phyloP scores from a whole-genome alignment of 768 basidiomycete genomes.

The Lactarius trivialis region DNA sequence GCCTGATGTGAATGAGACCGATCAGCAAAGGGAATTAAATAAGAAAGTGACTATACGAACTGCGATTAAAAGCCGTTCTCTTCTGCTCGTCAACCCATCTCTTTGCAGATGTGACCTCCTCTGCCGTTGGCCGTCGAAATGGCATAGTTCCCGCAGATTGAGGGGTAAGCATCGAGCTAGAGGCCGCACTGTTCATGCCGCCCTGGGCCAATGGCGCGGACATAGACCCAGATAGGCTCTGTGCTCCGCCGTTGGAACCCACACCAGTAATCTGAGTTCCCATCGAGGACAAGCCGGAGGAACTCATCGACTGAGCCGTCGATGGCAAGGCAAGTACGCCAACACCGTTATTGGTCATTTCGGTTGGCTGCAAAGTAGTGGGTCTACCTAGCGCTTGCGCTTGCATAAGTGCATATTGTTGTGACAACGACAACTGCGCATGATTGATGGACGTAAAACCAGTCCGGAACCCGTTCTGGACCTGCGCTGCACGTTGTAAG shows the following conservation, averaged over 20 bases:
- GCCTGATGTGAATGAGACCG: background rate
- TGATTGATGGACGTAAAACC: conserved; percentile 7
- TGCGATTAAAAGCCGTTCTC: background rate
- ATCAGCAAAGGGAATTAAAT: background rate
- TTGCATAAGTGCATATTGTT: background rate
- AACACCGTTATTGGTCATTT: background rate
- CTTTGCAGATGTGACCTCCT: background rate
- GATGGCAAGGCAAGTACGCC: background rate
- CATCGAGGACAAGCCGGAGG: conserved; percentile 1
- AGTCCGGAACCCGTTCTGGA: conserved; percentile 17
- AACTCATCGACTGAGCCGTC: conserved; percentile 6
- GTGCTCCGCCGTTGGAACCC: background rate
- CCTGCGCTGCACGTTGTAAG: conserved; percentile 13
- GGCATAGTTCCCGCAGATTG: background rate
- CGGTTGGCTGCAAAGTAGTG: background rate
- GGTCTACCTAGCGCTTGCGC: conserved; percentile 7
- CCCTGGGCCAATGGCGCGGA: conserved; percentile 6
- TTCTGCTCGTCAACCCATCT: conserved; percentile 13
- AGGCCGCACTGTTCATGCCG: background rate
- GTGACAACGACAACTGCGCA: background rate
- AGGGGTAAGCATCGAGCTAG: background rate
- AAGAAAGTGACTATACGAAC: background rate
- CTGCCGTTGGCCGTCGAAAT: background rate
- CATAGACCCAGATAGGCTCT: conserved; percentile 3
- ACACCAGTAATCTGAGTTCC: background rate